Evolutionary conservation across 2,329 filamentous ascomycete species (phyloP), one percentile per base, ranked within the genome.

Genomic region (Aspergillus bombycis): DNA sequence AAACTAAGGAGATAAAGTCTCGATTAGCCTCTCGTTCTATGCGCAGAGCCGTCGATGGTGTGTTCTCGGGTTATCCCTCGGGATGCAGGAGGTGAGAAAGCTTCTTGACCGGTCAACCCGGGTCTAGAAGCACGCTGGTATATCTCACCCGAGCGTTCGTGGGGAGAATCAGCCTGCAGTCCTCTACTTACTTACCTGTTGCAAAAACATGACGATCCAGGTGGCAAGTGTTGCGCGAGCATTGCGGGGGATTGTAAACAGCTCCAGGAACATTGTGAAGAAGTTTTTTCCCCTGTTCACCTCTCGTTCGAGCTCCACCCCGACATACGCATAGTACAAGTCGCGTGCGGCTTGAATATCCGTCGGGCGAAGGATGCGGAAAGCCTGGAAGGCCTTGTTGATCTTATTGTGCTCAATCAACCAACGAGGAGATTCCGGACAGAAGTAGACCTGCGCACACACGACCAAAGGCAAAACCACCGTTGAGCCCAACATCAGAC

Each of bases 401-500:
- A 80, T 73, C 30, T 79, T 77, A 46, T 77, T 72, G 53, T 84
- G 79, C 69, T 83, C 79, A 69, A 86, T 85, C 26, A 83, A 75
- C 82, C 82, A 84, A 66, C 83, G 74, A 38, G 81, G 82, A 3
- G 78, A 81, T 62, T 85, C 83, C 1, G 88, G 86, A 71, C 89
- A 92, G 60, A 90, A 81, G 75, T 86, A 92, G 68, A 92, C 88
- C 23, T 88, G 80, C 10, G 70, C 74, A 70, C 84, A 85, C 62
- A 88, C 86, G 48, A 88, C 69, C 8, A 90, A 48, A 2, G 74
- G 74, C 21, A 86, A 85, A 1, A 90, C 81, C 67, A 90, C 84
- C 9, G 89, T 89, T 9, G 87, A 90, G 3, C 84, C 88, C 71
- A 92, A 84, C 86, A 91, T 90, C 36, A 91, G 79, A 34, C 89